Evolutionary conservation across 2,329 filamentous ascomycete species (phyloP).

Genomic region (Coccinonectria pachysandricola): DNA sequence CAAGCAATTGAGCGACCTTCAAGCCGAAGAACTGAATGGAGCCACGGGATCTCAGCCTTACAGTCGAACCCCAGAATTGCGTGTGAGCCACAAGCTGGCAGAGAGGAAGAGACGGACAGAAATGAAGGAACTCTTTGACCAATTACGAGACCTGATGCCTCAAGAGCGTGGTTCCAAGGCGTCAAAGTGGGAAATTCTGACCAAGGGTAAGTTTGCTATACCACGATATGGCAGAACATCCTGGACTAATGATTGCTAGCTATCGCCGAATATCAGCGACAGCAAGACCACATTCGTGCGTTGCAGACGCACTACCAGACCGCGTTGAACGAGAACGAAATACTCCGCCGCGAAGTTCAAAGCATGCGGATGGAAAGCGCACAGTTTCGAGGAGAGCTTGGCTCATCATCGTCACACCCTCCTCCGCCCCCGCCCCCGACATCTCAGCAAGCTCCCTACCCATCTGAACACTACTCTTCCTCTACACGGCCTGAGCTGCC

Average conservation of each 20-base stretch:
- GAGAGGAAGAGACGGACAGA: conserved; percentile 76
- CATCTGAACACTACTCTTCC: conserved; percentile 21
- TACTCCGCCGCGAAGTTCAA: conserved; percentile 39
- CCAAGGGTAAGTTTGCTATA: conserved; percentile 57
- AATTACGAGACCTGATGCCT: conserved; percentile 66
- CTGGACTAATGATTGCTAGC: conserved; percentile 29
- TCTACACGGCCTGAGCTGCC: conserved; percentile 41
- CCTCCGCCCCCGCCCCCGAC: conserved; percentile 13
- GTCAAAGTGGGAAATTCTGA: conserved; percentile 82
- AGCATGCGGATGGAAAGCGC: conserved; percentile 36
- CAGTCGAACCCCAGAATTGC: conserved; percentile 70
- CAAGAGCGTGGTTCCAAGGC: conserved; percentile 76
- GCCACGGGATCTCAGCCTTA: conserved; percentile 59
- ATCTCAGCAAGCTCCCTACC: conserved; percentile 13
- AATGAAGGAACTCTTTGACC: conserved; percentile 82
- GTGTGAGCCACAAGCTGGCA: conserved; percentile 76
- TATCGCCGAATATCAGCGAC: conserved; percentile 50
- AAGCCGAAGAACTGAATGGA: conserved; percentile 44
- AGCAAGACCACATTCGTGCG: conserved; percentile 37
- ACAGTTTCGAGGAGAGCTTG: conserved; percentile 31
- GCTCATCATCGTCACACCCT: conserved; percentile 18
- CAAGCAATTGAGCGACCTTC: conserved; percentile 57
- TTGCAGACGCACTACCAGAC: conserved; percentile 36
- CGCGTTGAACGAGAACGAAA: conserved; percentile 33
- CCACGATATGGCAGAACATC: too few relatives aligned